Evolutionary conservation across 2,329 filamentous ascomycete species (phyloP).

Genomic region (Epicoccum sorghinum): DNA sequence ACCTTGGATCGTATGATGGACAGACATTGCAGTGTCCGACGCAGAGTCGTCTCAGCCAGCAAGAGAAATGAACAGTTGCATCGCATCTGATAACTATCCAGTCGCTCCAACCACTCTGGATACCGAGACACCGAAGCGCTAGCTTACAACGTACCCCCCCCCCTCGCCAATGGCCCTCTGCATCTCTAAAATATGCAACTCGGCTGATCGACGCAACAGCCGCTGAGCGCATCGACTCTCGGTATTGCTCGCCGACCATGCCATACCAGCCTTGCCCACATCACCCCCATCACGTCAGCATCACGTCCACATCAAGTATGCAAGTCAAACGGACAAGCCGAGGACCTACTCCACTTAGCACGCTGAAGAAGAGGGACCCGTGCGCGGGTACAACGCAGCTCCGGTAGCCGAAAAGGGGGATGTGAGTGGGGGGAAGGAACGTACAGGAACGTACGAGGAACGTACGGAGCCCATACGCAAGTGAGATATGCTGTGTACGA

Average conservation of each 20-base stretch:
- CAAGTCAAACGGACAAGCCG: too few species aligned
- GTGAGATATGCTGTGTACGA: too few species aligned
- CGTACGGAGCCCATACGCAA: too few species aligned
- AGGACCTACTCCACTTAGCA: not conserved
- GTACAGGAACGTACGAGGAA: too few species aligned
- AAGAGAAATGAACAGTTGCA: too few species aligned
- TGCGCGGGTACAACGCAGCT: not conserved
- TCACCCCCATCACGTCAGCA: not conserved
- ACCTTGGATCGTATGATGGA: not conserved
- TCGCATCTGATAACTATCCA: too few species aligned
- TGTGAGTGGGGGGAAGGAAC: too few species aligned
- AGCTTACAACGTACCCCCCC: not conserved
- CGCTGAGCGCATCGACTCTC: not conserved
- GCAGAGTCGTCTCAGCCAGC: too few species aligned
- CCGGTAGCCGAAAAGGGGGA: not conserved
- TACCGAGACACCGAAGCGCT: too few species aligned
- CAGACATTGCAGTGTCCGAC: not conserved
- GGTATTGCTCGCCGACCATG: not conserved
- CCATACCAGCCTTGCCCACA: not conserved
- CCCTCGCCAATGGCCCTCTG: not conserved
- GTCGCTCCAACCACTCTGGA: too few species aligned
- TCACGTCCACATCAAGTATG: too few species aligned
- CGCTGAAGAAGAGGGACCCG: not conserved
- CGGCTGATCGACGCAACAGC: conserved; percentile 8
- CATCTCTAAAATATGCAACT: not conserved